Evolutionary conservation across 2,329 filamentous ascomycete genomes (phyloP).

Genomic region (Colletotrichum ledebouriae): DNA sequence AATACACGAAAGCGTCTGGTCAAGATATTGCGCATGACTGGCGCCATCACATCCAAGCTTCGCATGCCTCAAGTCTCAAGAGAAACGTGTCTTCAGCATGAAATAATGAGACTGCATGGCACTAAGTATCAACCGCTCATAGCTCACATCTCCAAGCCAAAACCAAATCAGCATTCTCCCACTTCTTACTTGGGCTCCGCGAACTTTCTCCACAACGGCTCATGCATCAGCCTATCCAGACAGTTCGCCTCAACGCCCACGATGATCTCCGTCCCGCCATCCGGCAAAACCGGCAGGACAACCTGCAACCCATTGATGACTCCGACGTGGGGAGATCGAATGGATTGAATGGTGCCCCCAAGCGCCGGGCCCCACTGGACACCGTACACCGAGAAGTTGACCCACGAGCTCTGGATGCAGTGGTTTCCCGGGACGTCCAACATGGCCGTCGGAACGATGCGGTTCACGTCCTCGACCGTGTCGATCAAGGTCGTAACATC

Average conservation of each 20-base stretch:
- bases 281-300: slow-evolving; percentile 22
- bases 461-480: slow-evolving; percentile 22
- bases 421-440: slow-evolving; percentile 17
- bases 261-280: slow-evolving; percentile 29
- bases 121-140: background rate
- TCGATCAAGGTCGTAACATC: slow-evolving; percentile 12
- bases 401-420: slow-evolving; percentile 28
- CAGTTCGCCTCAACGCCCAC: slow-evolving; percentile 24
- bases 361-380: slow-evolving; percentile 23
- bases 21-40: no score
- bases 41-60: no score
- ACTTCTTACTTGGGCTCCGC: slow-evolving; percentile 5
- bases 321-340: slow-evolving; percentile 20
- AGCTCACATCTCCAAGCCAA: background rate
- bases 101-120: no score
- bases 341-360: slow-evolving; percentile 11
- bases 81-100: no score
- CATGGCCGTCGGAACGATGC: slow-evolving; percentile 14
- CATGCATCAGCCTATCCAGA: slow-evolving; percentile 23
- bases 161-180: background rate
- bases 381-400: slow-evolving; percentile 23
- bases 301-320: slow-evolving; percentile 27
- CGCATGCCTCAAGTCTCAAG: no score
- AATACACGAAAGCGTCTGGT: no score
- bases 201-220: slow-evolving; percentile 34